Base-by-base conservation (phyloP, 306 rosid genomes). In the Cicer chorassanicum region DNA sequence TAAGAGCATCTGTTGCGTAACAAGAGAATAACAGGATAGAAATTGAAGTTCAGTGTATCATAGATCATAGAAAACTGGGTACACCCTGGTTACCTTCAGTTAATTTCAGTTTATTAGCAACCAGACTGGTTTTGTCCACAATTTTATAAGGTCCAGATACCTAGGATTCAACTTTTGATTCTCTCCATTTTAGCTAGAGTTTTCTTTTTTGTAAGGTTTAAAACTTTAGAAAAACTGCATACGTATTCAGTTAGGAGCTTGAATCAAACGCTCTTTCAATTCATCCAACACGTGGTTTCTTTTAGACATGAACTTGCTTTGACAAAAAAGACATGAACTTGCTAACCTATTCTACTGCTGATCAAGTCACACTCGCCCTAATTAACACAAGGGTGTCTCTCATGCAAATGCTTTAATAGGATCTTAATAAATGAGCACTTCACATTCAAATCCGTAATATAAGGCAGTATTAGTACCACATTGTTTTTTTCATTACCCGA, bases 1-100 rank as follows among this genome's bases (percentile, higher is more conserved):
- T 9, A 49, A 21, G 15, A 53, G 16, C 60, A 68, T 43, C 15
- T 39, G 68, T 63, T 40, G 8, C 34, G 2, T 9, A 15, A 41
- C 68, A 40, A 63, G 29, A 40, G n/a, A 63, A 40, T 63, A 15
- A 38, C 49, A 8, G 68, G n/a, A 62, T 14, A 63, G 68, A 40
- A 63, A 39, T 39, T 8, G 14, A 14, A 62, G 45, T 62, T 62
- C 24, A n/a, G 44, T n/a, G 45, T 36, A 29, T 36, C 29, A 21
- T 21, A 21, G 29, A 2, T 21, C 10, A 51, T 14, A 14, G 24
- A 51, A 7, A 54, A 18, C 34, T 7, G 13, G 10, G 8, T 54
- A 54, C 6, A 55, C 61, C 36, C 38, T 55, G 39, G 7, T 5
- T 21, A 7, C 38, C 5, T 9, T 36, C 10, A 1, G 65, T 29